Base-by-base conservation (phyloP, 257 asterid genomes). In the Handroanthus guayacan region DNA sequence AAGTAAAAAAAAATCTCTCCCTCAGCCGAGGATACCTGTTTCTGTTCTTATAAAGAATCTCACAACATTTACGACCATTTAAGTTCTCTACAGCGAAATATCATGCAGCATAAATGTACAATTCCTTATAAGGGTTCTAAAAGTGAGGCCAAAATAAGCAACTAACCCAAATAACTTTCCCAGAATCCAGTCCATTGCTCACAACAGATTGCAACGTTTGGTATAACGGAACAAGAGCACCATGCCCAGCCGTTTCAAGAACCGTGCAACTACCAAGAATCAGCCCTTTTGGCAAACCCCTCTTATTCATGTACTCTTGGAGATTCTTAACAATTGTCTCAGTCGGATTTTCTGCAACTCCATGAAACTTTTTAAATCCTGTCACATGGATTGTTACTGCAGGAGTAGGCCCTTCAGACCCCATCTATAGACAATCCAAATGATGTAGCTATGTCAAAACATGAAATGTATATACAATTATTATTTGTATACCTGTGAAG, bases 171-270 rank as follows among this genome's bases (percentile, higher is more conserved):
- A 95, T 83, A 85, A 89, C 90, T 78, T 86, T 84, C 25, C 82
- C 80, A 8, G 90, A 82, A 78, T 77, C 84, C 25, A 89, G 76
- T 17, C 88, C 87, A 77, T 67, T 82, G 68, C 50, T 87, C 51
- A 92, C 76, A 70, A 90, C 83, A 81, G 95, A 85, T 57, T 92
- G 95, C 86, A 94, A 78, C 56, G 93, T 90, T 84, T 90, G 95
- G 84, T 88, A 90, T n/a, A 94, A 82, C n/a, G 97, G 89, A 82
- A 77, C 87, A 11, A 87, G 77, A 31, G 96, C 93, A 76, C 99
- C 99, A 61, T 90, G 91, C 31, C 99, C 99, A 17, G 97, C 99
- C 44, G 97, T 89, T 75, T 94, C 99, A 76, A 94, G 97, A 88
- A 92, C 78, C 43, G 87, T 89, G 89, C 95, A 94, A 78, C 95